phyloP scores from a whole-genome alignment of 176 grass and related monocot species.

The Zoysia japonica region DNA sequence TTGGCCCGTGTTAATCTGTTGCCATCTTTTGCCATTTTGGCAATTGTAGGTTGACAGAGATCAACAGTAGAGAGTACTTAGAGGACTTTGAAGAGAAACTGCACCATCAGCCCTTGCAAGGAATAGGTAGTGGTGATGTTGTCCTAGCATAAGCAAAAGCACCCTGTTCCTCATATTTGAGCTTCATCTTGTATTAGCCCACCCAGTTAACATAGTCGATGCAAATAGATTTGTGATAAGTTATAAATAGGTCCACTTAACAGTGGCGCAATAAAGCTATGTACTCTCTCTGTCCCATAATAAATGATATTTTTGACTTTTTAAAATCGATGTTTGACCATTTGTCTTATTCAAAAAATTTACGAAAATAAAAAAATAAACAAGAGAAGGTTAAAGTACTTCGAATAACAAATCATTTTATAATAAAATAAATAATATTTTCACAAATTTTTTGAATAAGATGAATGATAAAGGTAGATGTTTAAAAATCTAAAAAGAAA shows the following conservation, averaged over 20 bases:
- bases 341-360: too few species aligned
- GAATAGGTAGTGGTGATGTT: constrained; percentile 24
- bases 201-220: not conserved
- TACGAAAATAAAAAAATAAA: too few species aligned
- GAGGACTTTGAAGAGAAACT: constrained; percentile 66
- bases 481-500: too few species aligned
- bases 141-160: constrained; percentile 31
- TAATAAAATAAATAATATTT: too few species aligned
- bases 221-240: not conserved
- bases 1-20: not conserved
- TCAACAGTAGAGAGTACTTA: constrained; percentile 86
- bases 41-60: constrained; percentile 73
- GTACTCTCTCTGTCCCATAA: not conserved
- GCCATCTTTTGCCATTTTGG: not conserved
- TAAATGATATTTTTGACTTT: too few species aligned
- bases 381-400: too few species aligned
- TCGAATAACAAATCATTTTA: too few species aligned
- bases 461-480: too few species aligned
- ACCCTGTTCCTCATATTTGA: too few species aligned
- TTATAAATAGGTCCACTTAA: constrained; percentile 12
- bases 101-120: constrained; percentile 42
- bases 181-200: too few species aligned
- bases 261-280: constrained; percentile 22
- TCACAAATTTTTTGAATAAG: too few species aligned
- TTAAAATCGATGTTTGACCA: too few species aligned